Evolutionary conservation across 768 basidiomycete species (phyloP).

Genomic region (Naganishia onofrii): DNA sequence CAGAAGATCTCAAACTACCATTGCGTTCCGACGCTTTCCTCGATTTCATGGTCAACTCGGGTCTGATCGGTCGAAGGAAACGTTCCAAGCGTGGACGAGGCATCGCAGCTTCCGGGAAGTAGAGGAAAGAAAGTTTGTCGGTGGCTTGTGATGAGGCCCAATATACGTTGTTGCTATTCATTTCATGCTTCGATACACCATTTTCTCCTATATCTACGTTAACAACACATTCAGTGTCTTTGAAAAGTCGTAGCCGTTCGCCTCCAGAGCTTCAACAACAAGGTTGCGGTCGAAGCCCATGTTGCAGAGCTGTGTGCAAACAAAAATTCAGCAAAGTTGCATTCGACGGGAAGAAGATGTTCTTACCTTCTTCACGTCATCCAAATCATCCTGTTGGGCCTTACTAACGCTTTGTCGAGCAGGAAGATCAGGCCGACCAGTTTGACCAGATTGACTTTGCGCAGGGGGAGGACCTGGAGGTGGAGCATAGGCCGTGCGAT

Average conservation of each 20-base stretch:
- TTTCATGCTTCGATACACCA: too few species aligned
- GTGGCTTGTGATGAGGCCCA: not conserved
- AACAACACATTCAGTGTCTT: constrained; percentile 74
- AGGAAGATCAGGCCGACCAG: constrained; percentile 24
- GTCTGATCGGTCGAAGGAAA: not conserved
- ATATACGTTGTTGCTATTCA: not conserved
- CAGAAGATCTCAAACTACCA: not conserved
- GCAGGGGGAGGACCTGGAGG: constrained; percentile 26
- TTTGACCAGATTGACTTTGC: constrained; percentile 1
- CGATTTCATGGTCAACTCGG: constrained; percentile 7
- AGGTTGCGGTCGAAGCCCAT: constrained; percentile 89
- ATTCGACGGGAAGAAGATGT: constrained; percentile 42
- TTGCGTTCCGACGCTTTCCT: not conserved
- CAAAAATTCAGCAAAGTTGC: constrained; percentile 63
- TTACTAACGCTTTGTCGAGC: constrained; percentile 28
- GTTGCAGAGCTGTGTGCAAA: constrained; percentile 67
- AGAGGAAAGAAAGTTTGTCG: not conserved
- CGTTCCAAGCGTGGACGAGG: not conserved
- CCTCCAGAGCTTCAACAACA: constrained; percentile 79
- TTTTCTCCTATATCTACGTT: constrained; percentile 17
- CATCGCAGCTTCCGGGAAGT: not conserved
- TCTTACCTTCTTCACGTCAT: constrained; percentile 52
- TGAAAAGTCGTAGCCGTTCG: constrained; percentile 75
- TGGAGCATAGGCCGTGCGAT: constrained; percentile 26
- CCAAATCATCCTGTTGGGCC: constrained; percentile 49